phyloP scores from a whole-genome alignment of 805 yeast genomes.

The Sugiyamaella mastotermitis region DNA sequence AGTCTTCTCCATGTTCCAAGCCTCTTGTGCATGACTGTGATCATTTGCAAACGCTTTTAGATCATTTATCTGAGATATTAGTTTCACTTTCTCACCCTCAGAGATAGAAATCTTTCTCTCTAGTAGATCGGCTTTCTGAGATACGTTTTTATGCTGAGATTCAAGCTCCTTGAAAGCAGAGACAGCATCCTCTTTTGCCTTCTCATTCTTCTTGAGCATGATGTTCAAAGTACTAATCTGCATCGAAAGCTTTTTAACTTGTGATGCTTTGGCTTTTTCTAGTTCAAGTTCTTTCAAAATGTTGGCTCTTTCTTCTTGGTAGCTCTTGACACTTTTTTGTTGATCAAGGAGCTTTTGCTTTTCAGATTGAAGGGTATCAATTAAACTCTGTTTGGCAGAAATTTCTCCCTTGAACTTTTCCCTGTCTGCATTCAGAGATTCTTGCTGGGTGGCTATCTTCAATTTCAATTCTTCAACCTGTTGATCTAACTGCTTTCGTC shows the following conservation, averaged over 20 bases:
- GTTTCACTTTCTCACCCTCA: slow-evolving; percentile 6
- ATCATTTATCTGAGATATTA: slow-evolving; percentile 15
- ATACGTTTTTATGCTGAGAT: slow-evolving; percentile 7
- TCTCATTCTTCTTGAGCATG: slow-evolving; percentile 18
- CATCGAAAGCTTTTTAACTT: slow-evolving; percentile 13
- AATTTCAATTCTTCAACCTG: slow-evolving; percentile 15
- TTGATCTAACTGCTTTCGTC: slow-evolving; percentile 17
- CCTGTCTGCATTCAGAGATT: slow-evolving; percentile 10
- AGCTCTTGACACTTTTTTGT: slow-evolving; percentile 3
- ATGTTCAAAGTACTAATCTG: slow-evolving; percentile 15
- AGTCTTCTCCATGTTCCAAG: slow-evolving; percentile 16
- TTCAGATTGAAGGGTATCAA: slow-evolving; percentile 15
- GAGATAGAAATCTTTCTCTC: slow-evolving; percentile 7
- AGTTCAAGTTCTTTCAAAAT: slow-evolving; percentile 18
- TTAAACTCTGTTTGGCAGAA: slow-evolving; percentile 17
- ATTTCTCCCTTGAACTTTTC: slow-evolving; percentile 15
- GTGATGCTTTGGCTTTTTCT: slow-evolving; percentile 16
- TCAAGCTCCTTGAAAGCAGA: slow-evolving; percentile 10
- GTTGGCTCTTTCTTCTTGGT: slow-evolving; percentile 13
- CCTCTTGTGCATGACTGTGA: slow-evolving; percentile 16
- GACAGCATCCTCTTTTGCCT: slow-evolving; percentile 15
- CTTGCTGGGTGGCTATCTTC: slow-evolving; percentile 15
- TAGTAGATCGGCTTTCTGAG: slow-evolving; percentile 2
- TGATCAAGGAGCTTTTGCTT: slow-evolving; percentile 11
- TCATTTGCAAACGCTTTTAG: slow-evolving; percentile 19